Percentiles rank a stretch among this genome's conserved stretches.
These are phyloP conservation scores for Talaromyces sp. DNA, from an alignment of 2,329 filamentous ascomycete species.

Conservation along the genomic window DNA sequence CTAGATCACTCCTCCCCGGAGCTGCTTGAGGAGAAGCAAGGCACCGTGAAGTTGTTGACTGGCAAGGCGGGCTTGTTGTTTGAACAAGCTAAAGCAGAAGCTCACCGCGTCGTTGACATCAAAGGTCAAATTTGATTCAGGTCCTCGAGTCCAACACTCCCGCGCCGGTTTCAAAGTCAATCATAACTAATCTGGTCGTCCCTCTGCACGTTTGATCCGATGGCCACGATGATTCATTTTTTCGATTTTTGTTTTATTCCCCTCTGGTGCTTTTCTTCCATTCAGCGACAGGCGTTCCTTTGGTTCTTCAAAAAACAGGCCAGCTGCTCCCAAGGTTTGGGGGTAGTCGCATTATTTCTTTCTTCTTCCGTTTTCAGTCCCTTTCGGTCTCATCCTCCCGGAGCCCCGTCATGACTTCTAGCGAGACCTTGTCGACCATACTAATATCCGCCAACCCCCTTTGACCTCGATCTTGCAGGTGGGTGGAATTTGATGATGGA, in stretches of 20 bases:
- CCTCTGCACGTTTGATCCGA: background rate
- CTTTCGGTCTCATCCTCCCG: background rate
- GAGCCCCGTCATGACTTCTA: background rate
- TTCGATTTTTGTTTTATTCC: background rate
- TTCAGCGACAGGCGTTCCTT: constrained; percentile 11
- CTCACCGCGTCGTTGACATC: constrained; percentile 89
- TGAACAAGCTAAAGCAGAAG: constrained; percentile 70
- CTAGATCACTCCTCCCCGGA: constrained; percentile 75
- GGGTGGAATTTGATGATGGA: constrained; percentile 4
- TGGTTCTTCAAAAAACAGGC: background rate
- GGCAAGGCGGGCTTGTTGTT: constrained; percentile 74
- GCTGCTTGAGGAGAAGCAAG: constrained; percentile 75
- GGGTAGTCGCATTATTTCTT: constrained; percentile 8
- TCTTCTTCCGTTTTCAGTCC: background rate
- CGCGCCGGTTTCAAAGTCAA: constrained; percentile 11
- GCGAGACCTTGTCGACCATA: constrained; percentile 5
- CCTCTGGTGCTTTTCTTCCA: background rate
- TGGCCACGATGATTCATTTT: background rate
- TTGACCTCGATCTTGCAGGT: background rate
- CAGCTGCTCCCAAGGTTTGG: background rate
- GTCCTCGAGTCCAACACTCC: constrained; percentile 1
- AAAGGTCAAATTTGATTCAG: constrained; percentile 78
- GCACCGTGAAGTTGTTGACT: constrained; percentile 72
- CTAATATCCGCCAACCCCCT: constrained; percentile 18
- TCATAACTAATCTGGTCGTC: constrained; percentile 10